Evolutionary conservation across 257 asterid species (phyloP), one percentile per base, ranked within the genome.

Genomic region (Haberlea rhodopensis): DNA sequence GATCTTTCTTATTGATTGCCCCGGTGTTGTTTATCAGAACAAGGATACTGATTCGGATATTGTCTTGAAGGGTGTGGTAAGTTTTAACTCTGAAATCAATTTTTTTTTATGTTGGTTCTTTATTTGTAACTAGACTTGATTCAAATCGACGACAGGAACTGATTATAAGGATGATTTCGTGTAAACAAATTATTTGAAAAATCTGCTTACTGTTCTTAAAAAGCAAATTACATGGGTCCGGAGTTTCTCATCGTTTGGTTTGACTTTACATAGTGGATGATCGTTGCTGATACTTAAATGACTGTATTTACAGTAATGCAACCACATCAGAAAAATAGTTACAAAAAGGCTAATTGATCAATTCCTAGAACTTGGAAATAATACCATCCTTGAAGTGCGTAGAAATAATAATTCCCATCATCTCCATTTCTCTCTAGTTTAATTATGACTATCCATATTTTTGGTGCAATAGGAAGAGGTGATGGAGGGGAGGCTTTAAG

Each of bases 31-130:
- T 51, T 94, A 94, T 74, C 92, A 87, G 69, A 90, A 78, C 66
- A 76, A 61, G 1, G 99, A 94, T 67, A 77, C 95, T 10, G 97
- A 90, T 65, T 90, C 99, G 0, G 97, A 94, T 75, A 79, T 90
- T 28, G 95, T 94, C 78, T 80, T 94, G 85, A 94, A 90, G 91
- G 99, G 99, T 3, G 99, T 94, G 94, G 99, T 94, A 78, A 71
- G 95, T 65, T 58, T 18, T 61, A 37, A 37, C 57, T 28, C 49
- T 27, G 31, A n/a, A 5, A 67, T 49, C 59, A 7, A 21, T 51
- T 69, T 61, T 64, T 57, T 54, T 46, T 53, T 21, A 2, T 76
- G 45, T 64, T 48, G 26, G 55, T 45, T 53, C 37, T 60, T 27
- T 25, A 8, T 61, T 28, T 43, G 63, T 71, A 53, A 23, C 48